Evolutionary conservation across 176 grass and related monocot species (phyloP).

Genomic region (Eleusine indica): DNA sequence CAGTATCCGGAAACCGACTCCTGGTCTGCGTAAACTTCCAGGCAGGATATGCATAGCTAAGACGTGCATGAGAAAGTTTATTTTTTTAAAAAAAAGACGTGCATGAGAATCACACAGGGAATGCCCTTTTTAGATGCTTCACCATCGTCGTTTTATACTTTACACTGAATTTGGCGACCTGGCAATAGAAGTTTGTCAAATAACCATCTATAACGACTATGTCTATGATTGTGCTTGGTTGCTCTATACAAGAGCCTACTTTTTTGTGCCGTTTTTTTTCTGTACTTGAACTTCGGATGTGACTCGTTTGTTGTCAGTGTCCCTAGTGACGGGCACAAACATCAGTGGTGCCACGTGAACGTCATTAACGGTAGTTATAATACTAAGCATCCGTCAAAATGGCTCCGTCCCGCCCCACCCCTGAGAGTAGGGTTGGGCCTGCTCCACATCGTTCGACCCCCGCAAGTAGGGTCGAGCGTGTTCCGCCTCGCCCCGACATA

Average conservation of each 20-base stretch:
- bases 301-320: neutral
- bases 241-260: neutral
- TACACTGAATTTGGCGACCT: neutral
- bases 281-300: neutral
- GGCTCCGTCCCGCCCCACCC: too few species aligned
- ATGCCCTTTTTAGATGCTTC: neutral
- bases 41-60: neutral
- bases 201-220: neutral
- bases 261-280: neutral
- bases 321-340: neutral
- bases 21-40: neutral
- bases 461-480: too few species aligned
- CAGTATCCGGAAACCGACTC: neutral
- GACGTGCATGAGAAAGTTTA: neutral
- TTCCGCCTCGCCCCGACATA: too few species aligned
- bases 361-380: too few species aligned
- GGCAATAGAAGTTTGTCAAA: neutral
- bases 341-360: too few species aligned
- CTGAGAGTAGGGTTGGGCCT: too few species aligned
- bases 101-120: neutral
- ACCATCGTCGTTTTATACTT: neutral
- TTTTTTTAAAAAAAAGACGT: neutral
- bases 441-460: too few species aligned
- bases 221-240: neutral
- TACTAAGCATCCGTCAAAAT: too few species aligned